Conservation (phyloP, 75 land plant species). For the Selaginella tamariscina region DNA sequence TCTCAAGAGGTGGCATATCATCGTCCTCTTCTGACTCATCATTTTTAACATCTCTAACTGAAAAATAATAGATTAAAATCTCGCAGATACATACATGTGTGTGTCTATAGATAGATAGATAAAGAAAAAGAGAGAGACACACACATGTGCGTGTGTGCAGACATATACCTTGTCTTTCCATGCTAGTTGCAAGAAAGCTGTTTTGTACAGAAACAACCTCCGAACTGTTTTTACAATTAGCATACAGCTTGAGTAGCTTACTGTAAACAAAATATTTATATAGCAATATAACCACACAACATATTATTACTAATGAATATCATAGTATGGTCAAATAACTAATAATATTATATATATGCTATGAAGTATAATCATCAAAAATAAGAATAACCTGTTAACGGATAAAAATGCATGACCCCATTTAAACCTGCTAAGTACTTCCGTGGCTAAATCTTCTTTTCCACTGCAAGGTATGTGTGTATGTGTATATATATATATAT, state of each 20-base stretch:
- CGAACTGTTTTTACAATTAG: constrained; percentile 54
- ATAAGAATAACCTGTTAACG: constrained; percentile 45
- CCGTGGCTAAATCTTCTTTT: constrained; percentile 55
- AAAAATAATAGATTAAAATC: background rate
- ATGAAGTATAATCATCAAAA: background rate
- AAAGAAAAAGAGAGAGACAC: background rate
- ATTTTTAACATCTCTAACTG: background rate
- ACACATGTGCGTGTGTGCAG: background rate
- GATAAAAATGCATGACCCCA: constrained; percentile 98
- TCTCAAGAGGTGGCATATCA: constrained; percentile 25
- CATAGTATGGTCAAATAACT: background rate
- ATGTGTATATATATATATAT: background rate
- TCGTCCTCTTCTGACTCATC: constrained; percentile 19
- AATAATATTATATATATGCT: background rate
- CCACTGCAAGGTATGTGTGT: constrained; percentile 37
- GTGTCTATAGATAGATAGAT: too few relatives aligned
- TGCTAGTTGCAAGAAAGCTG: constrained; percentile 43
- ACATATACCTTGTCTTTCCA: background rate
- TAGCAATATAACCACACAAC: background rate
- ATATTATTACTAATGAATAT: background rate
- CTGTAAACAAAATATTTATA: constrained; percentile 22
- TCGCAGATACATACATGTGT: background rate
- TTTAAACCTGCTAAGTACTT: constrained; percentile 68
- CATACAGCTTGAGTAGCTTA: constrained; percentile 72
- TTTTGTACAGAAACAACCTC: constrained; percentile 77